Base-by-base conservation (phyloP, 202 grass and related monocot species). In the Bolboschoenoplectus hybrid region DNA sequence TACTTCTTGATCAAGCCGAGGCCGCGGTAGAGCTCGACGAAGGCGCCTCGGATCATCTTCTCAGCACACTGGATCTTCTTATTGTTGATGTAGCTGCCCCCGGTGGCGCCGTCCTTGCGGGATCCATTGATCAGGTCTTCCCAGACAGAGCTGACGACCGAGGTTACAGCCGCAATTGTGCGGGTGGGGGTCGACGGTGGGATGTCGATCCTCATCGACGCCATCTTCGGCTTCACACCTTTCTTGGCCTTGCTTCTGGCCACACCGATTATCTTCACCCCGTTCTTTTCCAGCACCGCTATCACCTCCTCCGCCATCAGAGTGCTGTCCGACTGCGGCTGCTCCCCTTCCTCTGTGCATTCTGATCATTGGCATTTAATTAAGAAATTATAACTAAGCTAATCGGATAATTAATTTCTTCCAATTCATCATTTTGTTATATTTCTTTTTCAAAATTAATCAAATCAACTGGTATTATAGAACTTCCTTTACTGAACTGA, bases 11-110 rank as follows among this genome's bases (percentile, higher is more conserved):
- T 83, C 39, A 86, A 53, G 5, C 80, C 88, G 0, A 89, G 47
- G 9, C 68, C 88, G 11, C 85, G 84, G 62, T 89, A 89, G 9
- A 89, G 88, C 49, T 89, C 84, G 34, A 87, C 20, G 43, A 86
- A 86, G 2, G 88, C 88, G 5, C 70, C 88, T 39, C 88, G 85
- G 11, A 89, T 89, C 84, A 86, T 86, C 80, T 89, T 89, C 84
- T 89, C 88, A 2, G 88, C 88, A 36, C 85, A 74, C 60, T 89
- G 78, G 7, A 89, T 82, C 62, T 89, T 89, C 68, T 89, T 87
- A 7, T 58, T 64, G 58, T 64, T 89, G 34, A 89, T 49, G 50
- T 61, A 83, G 51, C 84, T 85, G 4, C 88, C 88, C 1, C 80
- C 79, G 0, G 75, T 58, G 11, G 86, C 12, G 9, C 81, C 88